A percentile compares a stretch with the other conserved stretches of the same genome.
These are phyloP conservation scores for Yamadazyma diospyri DNA, from an alignment of 1,139 yeast species.

Conservation along the genomic window DNA sequence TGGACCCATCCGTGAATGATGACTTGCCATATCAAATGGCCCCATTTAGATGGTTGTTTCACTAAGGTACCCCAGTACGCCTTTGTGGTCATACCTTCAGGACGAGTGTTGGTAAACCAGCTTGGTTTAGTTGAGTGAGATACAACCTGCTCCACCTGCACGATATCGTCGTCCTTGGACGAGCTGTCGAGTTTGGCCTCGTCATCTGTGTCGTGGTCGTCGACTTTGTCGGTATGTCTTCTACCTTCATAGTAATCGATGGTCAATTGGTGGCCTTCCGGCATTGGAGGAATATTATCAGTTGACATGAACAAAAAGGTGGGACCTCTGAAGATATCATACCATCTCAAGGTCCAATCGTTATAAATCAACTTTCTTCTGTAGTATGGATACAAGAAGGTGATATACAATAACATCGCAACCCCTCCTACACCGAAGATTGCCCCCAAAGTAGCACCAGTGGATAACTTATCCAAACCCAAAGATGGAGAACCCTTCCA, in stretches of 20 bases:
- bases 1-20: conserved; percentile 60
- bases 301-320: conserved; percentile 50
- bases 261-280: conserved; percentile 52
- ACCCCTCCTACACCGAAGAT: conserved; percentile 63
- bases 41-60: conserved; percentile 53
- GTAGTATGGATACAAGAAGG: conserved; percentile 61
- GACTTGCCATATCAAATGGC: conserved; percentile 44
- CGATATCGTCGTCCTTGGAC: conserved; percentile 11
- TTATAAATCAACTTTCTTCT: conserved; percentile 56
- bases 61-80: conserved; percentile 42
- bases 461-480: conserved; percentile 48
- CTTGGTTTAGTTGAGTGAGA: background rate
- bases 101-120: conserved; percentile 12
- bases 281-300: conserved; percentile 64
- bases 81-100: conserved; percentile 28
- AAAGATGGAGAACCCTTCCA: conserved; percentile 77
- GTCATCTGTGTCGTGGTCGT: conserved; percentile 14
- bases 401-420: conserved; percentile 47
- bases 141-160: conserved; percentile 6
- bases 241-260: conserved; percentile 67
- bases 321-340: conserved; percentile 58
- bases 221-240: conserved; percentile 29
- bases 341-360: conserved; percentile 67
- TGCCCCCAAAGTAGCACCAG: conserved; percentile 51
- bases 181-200: conserved; percentile 14